A percentile compares a stretch with the other conserved stretches of the same genome.
phyloP scores from a whole-genome alignment of 1,139 yeast genomes.

The Kurtzmaniella quercitrusa region DNA sequence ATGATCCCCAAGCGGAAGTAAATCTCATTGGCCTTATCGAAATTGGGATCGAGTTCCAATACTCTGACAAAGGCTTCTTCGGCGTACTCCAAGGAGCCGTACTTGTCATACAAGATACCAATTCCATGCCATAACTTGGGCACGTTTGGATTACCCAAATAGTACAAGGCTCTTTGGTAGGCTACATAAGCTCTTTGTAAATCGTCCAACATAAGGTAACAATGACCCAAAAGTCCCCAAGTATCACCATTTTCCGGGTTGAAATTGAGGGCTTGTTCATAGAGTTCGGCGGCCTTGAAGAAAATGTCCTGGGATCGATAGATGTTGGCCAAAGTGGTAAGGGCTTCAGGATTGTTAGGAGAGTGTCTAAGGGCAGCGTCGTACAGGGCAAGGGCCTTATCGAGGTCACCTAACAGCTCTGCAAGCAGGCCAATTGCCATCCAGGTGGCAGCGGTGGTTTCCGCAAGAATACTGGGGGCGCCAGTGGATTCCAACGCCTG shows the following conservation, averaged over 20 bases:
- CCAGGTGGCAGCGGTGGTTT: slow-evolving; percentile 90
- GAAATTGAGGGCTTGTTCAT: slow-evolving; percentile 77
- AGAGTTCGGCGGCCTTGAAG: slow-evolving; percentile 89
- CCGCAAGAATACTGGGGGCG: slow-evolving; percentile 31
- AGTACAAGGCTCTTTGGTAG: slow-evolving; percentile 91
- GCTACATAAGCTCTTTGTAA: slow-evolving; percentile 93
- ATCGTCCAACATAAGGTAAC: slow-evolving; percentile 94
- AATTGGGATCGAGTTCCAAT: slow-evolving; percentile 89
- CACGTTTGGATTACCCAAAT: slow-evolving; percentile 87
- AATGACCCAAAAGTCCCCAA: slow-evolving; percentile 96
- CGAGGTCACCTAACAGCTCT: slow-evolving; percentile 83
- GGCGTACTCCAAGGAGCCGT: slow-evolving; percentile 93
- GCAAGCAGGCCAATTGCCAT: slow-evolving; percentile 87
- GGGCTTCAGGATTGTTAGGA: slow-evolving; percentile 80
- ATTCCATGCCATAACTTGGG: slow-evolving; percentile 99
- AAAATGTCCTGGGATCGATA: slow-evolving; percentile 88
- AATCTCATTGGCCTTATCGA: slow-evolving; percentile 94
- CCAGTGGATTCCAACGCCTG: slow-evolving; percentile 3
- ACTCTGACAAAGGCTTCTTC: slow-evolving; percentile 98
- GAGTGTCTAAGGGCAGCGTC: slow-evolving; percentile 87
- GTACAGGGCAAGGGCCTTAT: slow-evolving; percentile 83
- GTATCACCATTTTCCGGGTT: slow-evolving; percentile 91
- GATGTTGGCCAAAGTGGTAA: slow-evolving; percentile 81
- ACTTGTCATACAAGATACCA: slow-evolving; percentile 91
- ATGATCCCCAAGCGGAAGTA: slow-evolving; percentile 96